These are phyloP conservation scores for Irpex sp. DNA, from an alignment of 1,284 basidiomycete species.

Conservation along the genomic window DNA sequence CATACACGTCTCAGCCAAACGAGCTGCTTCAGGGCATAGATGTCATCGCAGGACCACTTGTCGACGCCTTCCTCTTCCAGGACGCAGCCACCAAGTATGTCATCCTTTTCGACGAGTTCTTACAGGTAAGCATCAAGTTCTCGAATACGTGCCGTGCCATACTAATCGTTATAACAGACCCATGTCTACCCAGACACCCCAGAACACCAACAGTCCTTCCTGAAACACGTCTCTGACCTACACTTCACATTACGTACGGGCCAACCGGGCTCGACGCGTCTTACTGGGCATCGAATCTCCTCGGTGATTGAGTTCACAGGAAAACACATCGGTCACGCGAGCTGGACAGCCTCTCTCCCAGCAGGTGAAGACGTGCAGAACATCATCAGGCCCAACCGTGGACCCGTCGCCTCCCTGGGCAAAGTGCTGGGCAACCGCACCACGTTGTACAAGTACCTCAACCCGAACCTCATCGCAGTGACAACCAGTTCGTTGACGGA, in stretches of 20 bases:
- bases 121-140: slow-evolving; percentile 42
- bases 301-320: slow-evolving; percentile 41
- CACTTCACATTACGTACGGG: slow-evolving; percentile 55
- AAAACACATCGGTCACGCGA: slow-evolving; percentile 50
- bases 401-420: slow-evolving; percentile 74
- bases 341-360: slow-evolving; percentile 64
- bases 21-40: slow-evolving; percentile 54
- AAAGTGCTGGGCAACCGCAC: slow-evolving; percentile 85
- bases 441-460: slow-evolving; percentile 94
- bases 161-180: slow-evolving; percentile 34
- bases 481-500: slow-evolving; percentile 44
- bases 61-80: slow-evolving; percentile 55
- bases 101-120: slow-evolving; percentile 63
- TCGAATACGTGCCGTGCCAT: not conserved
- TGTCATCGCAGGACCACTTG: slow-evolving; percentile 51
- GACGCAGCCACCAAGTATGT: slow-evolving; percentile 43
- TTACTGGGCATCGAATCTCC: slow-evolving; percentile 56
- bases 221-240: slow-evolving; percentile 38
- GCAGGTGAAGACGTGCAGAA: slow-evolving; percentile 48
- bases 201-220: slow-evolving; percentile 38
- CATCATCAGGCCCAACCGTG: slow-evolving; percentile 44
- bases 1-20: slow-evolving; percentile 21
- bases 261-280: slow-evolving; percentile 34
- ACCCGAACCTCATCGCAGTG: slow-evolving; percentile 74
- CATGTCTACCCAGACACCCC: slow-evolving; percentile 63